Evolutionary conservation across 192 early-diverging fungal genomes (phyloP).

Genomic region (Cetraspora pellucida): DNA sequence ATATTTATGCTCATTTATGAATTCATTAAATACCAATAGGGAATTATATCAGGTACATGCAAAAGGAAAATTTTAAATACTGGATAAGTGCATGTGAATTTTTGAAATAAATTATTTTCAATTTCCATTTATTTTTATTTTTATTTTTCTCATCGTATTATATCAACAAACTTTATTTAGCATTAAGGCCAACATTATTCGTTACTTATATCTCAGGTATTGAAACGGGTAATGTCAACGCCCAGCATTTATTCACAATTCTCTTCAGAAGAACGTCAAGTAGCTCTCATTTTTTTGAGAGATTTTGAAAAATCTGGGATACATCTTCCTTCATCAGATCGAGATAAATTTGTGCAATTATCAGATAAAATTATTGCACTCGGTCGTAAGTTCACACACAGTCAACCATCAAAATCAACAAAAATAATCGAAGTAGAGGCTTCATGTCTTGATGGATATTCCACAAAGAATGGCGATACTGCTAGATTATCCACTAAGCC

Average conservation of each 20-base stretch:
- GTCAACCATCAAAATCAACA: constrained; percentile 40
- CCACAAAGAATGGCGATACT: constrained; percentile 39
- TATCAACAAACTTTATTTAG: not conserved
- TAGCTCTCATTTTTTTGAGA: constrained; percentile 77
- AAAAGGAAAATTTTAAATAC: not conserved
- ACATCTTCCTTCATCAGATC: constrained; percentile 69
- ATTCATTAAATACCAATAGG: constrained; percentile 90
- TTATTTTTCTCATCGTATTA: constrained; percentile 15
- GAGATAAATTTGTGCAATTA: constrained; percentile 76
- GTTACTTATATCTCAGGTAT: constrained; percentile 48
- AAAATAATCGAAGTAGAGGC: constrained; percentile 44
- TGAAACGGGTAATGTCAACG: constrained; percentile 67
- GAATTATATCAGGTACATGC: constrained; percentile 70
- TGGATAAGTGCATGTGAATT: not conserved
- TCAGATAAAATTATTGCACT: constrained; percentile 81
- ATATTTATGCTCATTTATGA: constrained; percentile 81
- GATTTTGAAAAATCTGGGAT: constrained; percentile 98
- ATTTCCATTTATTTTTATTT: no score
- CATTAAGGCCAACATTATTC: not conserved
- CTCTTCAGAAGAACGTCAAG: constrained; percentile 69
- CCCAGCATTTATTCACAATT: constrained; percentile 56
- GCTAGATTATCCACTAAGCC: constrained; percentile 63
- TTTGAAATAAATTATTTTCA: no score
- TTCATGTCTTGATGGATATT: constrained; percentile 43
- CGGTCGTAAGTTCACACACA: constrained; percentile 73